Evolutionary conservation across 176 grass and related monocot species (phyloP), one percentile per base, ranked within the genome.

Genomic region (Carex pumila): DNA sequence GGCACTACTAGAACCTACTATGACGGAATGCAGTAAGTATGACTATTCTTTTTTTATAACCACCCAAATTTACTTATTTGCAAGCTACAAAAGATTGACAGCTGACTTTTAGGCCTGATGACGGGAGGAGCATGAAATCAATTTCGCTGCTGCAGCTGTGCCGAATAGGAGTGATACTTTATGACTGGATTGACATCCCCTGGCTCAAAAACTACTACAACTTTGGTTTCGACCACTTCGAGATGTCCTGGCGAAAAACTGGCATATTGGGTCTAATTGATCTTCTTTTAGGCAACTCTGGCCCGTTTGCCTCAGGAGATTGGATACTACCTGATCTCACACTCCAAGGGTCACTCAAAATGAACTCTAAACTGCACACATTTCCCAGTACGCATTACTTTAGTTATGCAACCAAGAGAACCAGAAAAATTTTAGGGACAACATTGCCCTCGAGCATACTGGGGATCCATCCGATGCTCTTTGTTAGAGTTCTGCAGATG

Each of bases 281-380:
- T 89, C 88, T 98, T 14, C 89, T 95, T 11, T 79, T 95, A 19
- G 93, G 96, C 34, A 85, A 93, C 77, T 86, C 81, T 0, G 96
- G 96, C 6, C 96, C 96, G 19, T 98, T 98, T 83, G 88, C 89
- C 71, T 93, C 91, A 0, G 91, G 89, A 25, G 93, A 98, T 82
- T 98, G 96, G 96, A 98, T 98, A 87, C 84, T 98, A 12, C 93
- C 96, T 84, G 96, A 98, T 53, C 89, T 98, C 65, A 98, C 96
- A 82, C 84, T 98, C 17, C 96, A 93, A 89, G 96, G 93, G 49
- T 87, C 93, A 34, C 75, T 98, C 68, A 92, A 86, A 66, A 65
- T 92, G 31, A 98, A 98, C 77, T 87, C 89, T 21, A 79, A 18
- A 17, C 78, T 98, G 37, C 86, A 55, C 37, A 98, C 91, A 39